These are phyloP conservation scores for Bathelium albidoporum DNA, from an alignment of 495 filamentous ascomycete genomes.

Conservation along the genomic window DNA sequence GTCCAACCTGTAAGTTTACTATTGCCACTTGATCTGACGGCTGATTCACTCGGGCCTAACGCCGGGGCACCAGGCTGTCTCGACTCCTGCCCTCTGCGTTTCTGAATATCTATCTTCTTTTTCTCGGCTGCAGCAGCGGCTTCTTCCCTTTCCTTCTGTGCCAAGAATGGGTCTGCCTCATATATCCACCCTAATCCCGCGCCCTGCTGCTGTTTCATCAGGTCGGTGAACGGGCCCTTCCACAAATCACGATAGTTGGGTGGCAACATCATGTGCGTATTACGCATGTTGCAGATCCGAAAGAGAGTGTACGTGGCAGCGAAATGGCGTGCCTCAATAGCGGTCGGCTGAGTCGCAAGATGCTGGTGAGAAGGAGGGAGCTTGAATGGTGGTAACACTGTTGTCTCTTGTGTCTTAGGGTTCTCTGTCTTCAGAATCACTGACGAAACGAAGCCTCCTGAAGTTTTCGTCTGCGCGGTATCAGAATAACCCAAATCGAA, in stretches of 20 bases:
- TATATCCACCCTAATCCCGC: slow-evolving; percentile 84
- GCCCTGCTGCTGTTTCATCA: slow-evolving; percentile 67
- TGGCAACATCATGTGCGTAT: slow-evolving; percentile 88
- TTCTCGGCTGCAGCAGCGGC: slow-evolving; percentile 60
- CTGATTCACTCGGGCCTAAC: neutral
- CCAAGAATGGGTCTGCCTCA: slow-evolving; percentile 84
- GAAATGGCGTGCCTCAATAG: slow-evolving; percentile 85
- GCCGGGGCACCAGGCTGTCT: slow-evolving; percentile 10
- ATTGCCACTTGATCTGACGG: neutral
- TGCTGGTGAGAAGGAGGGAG: slow-evolving; percentile 55
- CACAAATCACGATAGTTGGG: slow-evolving; percentile 77
- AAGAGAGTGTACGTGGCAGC: slow-evolving; percentile 85
- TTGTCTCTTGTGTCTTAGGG: slow-evolving; percentile 68
- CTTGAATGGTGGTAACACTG: slow-evolving; percentile 66
- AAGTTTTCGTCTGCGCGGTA: slow-evolving; percentile 35
- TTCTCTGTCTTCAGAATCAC: slow-evolving; percentile 72
- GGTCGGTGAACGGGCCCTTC: slow-evolving; percentile 69
- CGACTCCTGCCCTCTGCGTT: slow-evolving; percentile 24
- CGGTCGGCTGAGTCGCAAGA: slow-evolving; percentile 55
- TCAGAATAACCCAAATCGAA: neutral
- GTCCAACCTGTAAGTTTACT: slow-evolving; percentile 62
- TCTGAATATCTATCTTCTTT: slow-evolving; percentile 41
- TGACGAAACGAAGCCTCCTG: slow-evolving; percentile 57
- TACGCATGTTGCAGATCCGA: slow-evolving; percentile 86
- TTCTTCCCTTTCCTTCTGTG: slow-evolving; percentile 66